Base-by-base conservation (phyloP, 495 filamentous ascomycete species). In the Barbatosphaeria neglecta region DNA sequence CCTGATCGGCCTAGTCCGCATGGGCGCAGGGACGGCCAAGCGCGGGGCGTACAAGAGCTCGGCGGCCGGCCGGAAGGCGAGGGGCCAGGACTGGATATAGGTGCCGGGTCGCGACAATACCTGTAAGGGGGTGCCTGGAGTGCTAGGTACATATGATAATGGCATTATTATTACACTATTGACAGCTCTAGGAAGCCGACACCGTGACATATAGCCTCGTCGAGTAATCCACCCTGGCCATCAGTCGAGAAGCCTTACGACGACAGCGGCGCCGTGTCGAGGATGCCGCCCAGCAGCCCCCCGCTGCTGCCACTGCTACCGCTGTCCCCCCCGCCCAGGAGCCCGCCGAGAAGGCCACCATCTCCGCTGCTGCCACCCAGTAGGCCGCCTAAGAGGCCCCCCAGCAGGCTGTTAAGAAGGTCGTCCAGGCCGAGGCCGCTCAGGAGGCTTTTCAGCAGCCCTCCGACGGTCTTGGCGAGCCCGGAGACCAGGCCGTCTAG, bases 21-120 rank as follows among this genome's bases (percentile, higher is more conserved):
- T 61, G 48, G 63, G 63, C 11, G 49, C 54, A 37, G 40, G 54
- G 22, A 68, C 65, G 24, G 61, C 65, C 35, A 68, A 62, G 43
- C 52, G 50, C 16, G 65, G 65, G n/a, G 43, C 63, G 15, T 68
- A 60, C 48, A 48, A 52, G 13, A 60, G 58, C 48, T 44, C 61
- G n/a, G 28, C 46, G n/a, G 50, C 47, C 1, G 52, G 49, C 44
- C 54, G 64, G 44, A 50, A 52, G 40, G 53, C 51, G 24, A 55
- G 64, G 35, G 60, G 60, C 6, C 61, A 67, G 43, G 56, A 62
- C 15, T 49, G 45, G 50, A 46, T 57, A 50, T 53, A 4, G 24
- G 24, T 4, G 24, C 24, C 4, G 24, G 24, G 24, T 25, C 4
- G 24, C 9, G 9, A 25, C 24, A 25, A 25, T n/a, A n/a, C n/a